These are phyloP conservation scores for Medicago lupulina DNA, from an alignment of 306 rosid genomes.

Conservation along the genomic window DNA sequence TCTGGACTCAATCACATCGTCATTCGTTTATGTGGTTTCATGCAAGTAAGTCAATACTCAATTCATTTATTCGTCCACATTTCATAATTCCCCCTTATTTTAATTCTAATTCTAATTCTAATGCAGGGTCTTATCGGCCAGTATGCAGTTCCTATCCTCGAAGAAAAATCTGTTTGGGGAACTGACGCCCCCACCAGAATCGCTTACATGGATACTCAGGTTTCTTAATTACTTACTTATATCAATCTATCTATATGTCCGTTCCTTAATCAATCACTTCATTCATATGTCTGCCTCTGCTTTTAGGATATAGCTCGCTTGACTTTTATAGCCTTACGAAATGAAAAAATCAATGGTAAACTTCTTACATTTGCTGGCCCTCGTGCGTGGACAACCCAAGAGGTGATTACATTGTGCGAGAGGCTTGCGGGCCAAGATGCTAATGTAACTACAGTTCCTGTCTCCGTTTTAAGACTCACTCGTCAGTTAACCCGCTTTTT, in stretches of 20 bases:
- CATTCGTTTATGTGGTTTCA: constrained; percentile 89
- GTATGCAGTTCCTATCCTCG: constrained; percentile 92
- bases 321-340: constrained; percentile 78
- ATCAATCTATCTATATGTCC: too few species aligned
- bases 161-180: constrained; percentile 99
- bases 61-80: not conserved
- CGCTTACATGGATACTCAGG: constrained; percentile 99
- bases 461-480: constrained; percentile 84
- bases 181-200: constrained; percentile 98
- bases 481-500: constrained; percentile 87
- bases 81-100: not conserved
- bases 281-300: not conserved
- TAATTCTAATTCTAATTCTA: not conserved
- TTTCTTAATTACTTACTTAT: not conserved
- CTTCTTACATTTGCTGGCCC: constrained; percentile 96
- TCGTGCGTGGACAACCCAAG: constrained; percentile 98
- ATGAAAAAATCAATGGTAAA: constrained; percentile 76
- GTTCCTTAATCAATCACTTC: not conserved
- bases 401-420: constrained; percentile 94
- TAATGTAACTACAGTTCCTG: constrained; percentile 92
- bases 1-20: constrained; percentile 73
- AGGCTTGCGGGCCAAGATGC: constrained; percentile 99
- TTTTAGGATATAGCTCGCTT: constrained; percentile 89
- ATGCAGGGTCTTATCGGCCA: constrained; percentile 87
- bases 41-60: constrained; percentile 47